Evolutionary conservation across 2,329 filamentous ascomycete genomes (phyloP).

Genomic region (Aspergillus glaucus): DNA sequence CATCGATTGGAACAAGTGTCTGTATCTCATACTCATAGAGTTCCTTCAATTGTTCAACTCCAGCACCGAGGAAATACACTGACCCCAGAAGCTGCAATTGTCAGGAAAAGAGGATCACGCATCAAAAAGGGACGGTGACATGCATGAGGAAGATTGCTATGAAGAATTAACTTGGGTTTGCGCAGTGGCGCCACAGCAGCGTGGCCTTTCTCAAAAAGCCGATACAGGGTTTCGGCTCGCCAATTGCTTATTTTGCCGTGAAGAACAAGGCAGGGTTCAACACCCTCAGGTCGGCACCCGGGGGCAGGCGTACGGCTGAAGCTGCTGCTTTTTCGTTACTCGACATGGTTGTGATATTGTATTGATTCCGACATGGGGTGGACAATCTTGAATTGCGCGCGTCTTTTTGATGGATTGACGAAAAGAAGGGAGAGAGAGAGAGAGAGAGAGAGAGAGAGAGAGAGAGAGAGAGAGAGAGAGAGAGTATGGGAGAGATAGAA

Average conservation of each 20-base stretch:
- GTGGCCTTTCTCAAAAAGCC: slow-evolving; percentile 1
- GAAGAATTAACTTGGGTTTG: slow-evolving; percentile 4
- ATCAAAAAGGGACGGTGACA: neutral
- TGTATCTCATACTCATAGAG: neutral
- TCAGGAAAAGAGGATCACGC: neutral
- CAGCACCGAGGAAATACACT: neutral
- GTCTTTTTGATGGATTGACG: too few relatives aligned
- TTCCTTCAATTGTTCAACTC: neutral
- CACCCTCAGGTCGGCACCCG: too few relatives aligned
- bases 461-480: too few relatives aligned
- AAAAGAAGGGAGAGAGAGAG: too few relatives aligned
- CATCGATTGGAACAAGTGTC: neutral
- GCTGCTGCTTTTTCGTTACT: too few relatives aligned
- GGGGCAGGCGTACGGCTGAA: too few relatives aligned
- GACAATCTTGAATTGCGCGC: too few relatives aligned
- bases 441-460: too few relatives aligned
- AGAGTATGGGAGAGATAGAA: too few relatives aligned
- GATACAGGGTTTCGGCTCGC: neutral
- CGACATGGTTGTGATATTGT: too few relatives aligned
- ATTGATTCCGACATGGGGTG: too few relatives aligned
- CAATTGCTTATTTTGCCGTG: neutral
- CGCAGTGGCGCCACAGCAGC: slow-evolving; percentile 1
- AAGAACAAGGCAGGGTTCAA: too few relatives aligned
- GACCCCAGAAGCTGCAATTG: neutral
- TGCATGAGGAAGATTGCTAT: slow-evolving; percentile 5